phyloP scores from a whole-genome alignment of 2,329 filamentous ascomycete species.

The Botryotinia globosa region DNA sequence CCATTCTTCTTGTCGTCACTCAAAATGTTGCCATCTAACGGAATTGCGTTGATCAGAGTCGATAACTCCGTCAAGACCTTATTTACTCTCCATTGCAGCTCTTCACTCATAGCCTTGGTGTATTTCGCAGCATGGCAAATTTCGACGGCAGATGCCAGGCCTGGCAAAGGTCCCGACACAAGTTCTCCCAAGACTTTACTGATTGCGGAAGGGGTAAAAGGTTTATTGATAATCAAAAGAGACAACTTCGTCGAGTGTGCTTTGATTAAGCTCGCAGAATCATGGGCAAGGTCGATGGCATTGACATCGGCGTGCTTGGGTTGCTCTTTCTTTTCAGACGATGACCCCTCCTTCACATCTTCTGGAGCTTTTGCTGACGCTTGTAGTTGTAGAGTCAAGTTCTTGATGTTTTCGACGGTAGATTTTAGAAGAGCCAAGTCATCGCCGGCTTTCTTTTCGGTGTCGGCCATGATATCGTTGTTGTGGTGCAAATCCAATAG shows the following conservation, averaged over 20 bases:
- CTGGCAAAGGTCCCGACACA: slow-evolving; percentile 69
- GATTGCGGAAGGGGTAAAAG: slow-evolving; percentile 79
- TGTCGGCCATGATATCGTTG: slow-evolving; percentile 22
- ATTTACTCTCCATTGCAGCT: slow-evolving; percentile 59
- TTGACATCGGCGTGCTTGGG: slow-evolving; percentile 42
- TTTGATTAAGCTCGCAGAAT: slow-evolving; percentile 69
- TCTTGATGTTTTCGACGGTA: slow-evolving; percentile 29
- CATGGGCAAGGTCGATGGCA: slow-evolving; percentile 66
- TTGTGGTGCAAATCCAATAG: not conserved
- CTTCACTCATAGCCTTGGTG: slow-evolving; percentile 60
- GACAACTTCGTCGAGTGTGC: slow-evolving; percentile 86
- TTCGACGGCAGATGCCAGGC: slow-evolving; percentile 67
- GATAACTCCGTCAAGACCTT: slow-evolving; percentile 62
- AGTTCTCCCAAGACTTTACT: slow-evolving; percentile 68
- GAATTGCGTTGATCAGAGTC: slow-evolving; percentile 58
- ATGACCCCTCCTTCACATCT: slow-evolving; percentile 14
- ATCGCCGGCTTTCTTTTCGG: slow-evolving; percentile 22
- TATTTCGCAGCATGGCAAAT: slow-evolving; percentile 60
- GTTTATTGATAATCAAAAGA: slow-evolving; percentile 79
- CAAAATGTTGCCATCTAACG: slow-evolving; percentile 54
- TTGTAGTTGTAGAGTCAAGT: slow-evolving; percentile 34
- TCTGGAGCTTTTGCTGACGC: slow-evolving; percentile 15
- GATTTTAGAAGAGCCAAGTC: slow-evolving; percentile 30
- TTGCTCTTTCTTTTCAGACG: slow-evolving; percentile 13
- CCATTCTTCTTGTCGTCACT: slow-evolving; percentile 48